Conservation (phyloP, 2,329 filamentous ascomycete genomes). For the Neonectria hederae region DNA sequence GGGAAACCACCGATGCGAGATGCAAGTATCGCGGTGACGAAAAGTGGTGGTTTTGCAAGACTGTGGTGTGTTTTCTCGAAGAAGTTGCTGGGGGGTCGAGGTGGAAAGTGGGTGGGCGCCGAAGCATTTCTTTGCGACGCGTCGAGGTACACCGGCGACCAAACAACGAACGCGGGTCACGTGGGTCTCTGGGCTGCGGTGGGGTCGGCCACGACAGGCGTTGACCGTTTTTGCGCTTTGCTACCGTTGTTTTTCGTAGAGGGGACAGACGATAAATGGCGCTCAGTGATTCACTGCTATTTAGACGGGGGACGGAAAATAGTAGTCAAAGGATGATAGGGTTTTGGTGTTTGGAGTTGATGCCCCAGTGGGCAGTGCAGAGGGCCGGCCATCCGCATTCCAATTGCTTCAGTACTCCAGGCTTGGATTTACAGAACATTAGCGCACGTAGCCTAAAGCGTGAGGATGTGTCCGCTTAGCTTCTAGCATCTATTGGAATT, state of each 20-base stretch:
- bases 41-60: constrained; percentile 24
- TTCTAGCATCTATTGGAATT: background rate
- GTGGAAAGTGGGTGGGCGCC: constrained; percentile 19
- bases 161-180: constrained; percentile 26
- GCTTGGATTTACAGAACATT: background rate
- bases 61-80: constrained; percentile 24
- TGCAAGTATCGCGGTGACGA: constrained; percentile 14
- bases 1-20: constrained; percentile 11
- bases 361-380: background rate
- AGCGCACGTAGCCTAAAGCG: background rate
- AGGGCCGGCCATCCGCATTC: background rate
- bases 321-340: background rate
- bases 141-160: constrained; percentile 7
- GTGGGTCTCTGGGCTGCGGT: constrained; percentile 8
- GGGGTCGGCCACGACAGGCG: background rate
- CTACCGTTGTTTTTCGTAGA: background rate
- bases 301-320: background rate
- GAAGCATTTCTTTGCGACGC: constrained; percentile 26
- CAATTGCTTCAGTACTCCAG: background rate
- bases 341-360: background rate
- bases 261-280: background rate
- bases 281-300: background rate
- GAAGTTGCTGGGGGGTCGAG: constrained; percentile 13
- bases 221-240: background rate
- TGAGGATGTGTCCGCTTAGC: too few relatives aligned